Evolutionary conservation across 140 eudicot genomes (phyloP).

Genomic region (Stevia rebaudiana): DNA sequence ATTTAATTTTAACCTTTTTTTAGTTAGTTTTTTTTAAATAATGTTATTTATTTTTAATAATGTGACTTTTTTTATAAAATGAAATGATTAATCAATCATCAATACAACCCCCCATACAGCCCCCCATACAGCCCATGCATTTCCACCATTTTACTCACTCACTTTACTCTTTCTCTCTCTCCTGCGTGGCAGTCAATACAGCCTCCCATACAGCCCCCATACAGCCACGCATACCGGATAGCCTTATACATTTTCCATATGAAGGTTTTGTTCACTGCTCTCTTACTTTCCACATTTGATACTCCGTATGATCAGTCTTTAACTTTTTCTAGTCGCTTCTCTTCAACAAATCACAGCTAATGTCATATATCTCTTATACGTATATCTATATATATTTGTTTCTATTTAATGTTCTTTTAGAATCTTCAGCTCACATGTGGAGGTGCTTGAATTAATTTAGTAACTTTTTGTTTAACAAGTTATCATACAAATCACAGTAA

Average conservation of each 20-base stretch:
- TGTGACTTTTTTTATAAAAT: no score
- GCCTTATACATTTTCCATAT: constrained; percentile 22
- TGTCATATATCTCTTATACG: neutral
- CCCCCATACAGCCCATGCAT: no score
- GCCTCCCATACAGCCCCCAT: no score
- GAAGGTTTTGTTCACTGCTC: constrained; percentile 17
- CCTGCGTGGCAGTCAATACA: no score
- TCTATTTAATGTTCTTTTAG: constrained; percentile 8
- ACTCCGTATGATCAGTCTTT: constrained; percentile 24
- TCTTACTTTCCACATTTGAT: constrained; percentile 22
- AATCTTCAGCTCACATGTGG: constrained; percentile 5
- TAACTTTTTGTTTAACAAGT: neutral
- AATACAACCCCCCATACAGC: no score
- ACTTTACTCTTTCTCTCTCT: no score
- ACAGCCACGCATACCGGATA: no score
- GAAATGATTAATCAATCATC: no score
- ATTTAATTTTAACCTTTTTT: no score
- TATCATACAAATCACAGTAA: constrained; percentile 7
- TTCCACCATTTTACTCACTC: no score
- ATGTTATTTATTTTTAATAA: no score
- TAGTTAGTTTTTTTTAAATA: no score
- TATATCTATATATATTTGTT: neutral
- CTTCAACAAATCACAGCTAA: constrained; percentile 13
- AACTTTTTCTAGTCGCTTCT: constrained; percentile 11
- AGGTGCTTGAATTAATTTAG: neutral